phyloP scores from a whole-genome alignment of 257 asterid species.

The Euphrasia confusa region DNA sequence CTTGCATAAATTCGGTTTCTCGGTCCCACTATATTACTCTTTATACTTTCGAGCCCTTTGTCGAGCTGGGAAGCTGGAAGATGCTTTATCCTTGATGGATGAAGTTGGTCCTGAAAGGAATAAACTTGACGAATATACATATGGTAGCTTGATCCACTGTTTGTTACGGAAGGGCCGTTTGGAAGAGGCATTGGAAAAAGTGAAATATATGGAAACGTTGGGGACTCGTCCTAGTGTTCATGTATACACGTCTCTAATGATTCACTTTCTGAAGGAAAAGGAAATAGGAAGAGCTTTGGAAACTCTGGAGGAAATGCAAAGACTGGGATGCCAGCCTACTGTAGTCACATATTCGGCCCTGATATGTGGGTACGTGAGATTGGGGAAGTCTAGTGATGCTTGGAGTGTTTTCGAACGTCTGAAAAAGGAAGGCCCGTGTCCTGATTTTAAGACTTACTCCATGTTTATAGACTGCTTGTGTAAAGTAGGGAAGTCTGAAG shows the following conservation, averaged over 20 bases:
- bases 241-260: conserved; percentile 61
- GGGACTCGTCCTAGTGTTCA: conserved; percentile 66
- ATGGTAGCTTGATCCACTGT: conserved; percentile 74
- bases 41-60: conserved; percentile 66
- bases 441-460: conserved; percentile 78
- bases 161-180: conserved; percentile 44
- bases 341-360: conserved; percentile 69
- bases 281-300: conserved; percentile 44
- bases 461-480: conserved; percentile 72
- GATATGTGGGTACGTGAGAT: conserved; percentile 65
- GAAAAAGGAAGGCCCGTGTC: conserved; percentile 52
- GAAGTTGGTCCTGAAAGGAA: conserved; percentile 48
- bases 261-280: conserved; percentile 55
- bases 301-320: conserved; percentile 60
- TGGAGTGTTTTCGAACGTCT: conserved; percentile 48
- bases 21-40: conserved; percentile 55
- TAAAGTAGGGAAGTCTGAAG: conserved; percentile 62
- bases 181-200: conserved; percentile 62
- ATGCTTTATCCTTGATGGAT: conserved; percentile 48
- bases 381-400: conserved; percentile 54
- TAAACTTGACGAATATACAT: conserved; percentile 50
- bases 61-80: conserved; percentile 67
- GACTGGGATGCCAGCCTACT: conserved; percentile 51
- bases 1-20: conserved; percentile 48
- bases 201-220: conserved; percentile 50